Percentiles rank a stretch among this genome's conserved stretches.
These are phyloP conservation scores for Tricholoma saponaceum DNA, from an alignment of 768 basidiomycete species.

Conservation along the genomic window DNA sequence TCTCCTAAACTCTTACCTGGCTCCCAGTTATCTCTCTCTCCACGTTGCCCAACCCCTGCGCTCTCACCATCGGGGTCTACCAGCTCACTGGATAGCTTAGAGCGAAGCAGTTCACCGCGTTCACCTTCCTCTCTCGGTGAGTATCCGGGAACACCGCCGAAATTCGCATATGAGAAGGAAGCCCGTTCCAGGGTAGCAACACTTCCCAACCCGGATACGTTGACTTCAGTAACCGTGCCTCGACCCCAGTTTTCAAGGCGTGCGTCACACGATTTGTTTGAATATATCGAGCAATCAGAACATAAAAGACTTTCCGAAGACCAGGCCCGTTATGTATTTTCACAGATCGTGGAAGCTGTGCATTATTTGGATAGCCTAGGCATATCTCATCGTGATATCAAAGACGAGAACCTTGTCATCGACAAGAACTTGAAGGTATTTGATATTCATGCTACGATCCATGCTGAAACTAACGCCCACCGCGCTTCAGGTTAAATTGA, in stretches of 20 bases:
- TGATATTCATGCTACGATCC: conserved; percentile 5
- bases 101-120: conserved; percentile 37
- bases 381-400: conserved; percentile 93
- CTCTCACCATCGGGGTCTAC: conserved; percentile 55
- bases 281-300: conserved; percentile 87
- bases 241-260: conserved; percentile 57
- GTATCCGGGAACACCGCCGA: background rate
- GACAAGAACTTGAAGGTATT: conserved; percentile 66
- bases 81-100: conserved; percentile 40
- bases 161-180: background rate
- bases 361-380: conserved; percentile 77
- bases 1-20: conserved; percentile 14
- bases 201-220: conserved; percentile 12
- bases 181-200: background rate
- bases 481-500: conserved; percentile 73
- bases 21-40: conserved; percentile 20
- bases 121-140: background rate
- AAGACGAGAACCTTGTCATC: conserved; percentile 92
- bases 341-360: conserved; percentile 84
- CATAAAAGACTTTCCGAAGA: conserved; percentile 75
- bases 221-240: conserved; percentile 10
- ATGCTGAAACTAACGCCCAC: background rate
- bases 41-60: conserved; percentile 41
- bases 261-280: conserved; percentile 89
- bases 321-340: conserved; percentile 79